Base-by-base conservation (phyloP, 345 rosid genomes). In the Arabidopsis thaliana region DNA sequence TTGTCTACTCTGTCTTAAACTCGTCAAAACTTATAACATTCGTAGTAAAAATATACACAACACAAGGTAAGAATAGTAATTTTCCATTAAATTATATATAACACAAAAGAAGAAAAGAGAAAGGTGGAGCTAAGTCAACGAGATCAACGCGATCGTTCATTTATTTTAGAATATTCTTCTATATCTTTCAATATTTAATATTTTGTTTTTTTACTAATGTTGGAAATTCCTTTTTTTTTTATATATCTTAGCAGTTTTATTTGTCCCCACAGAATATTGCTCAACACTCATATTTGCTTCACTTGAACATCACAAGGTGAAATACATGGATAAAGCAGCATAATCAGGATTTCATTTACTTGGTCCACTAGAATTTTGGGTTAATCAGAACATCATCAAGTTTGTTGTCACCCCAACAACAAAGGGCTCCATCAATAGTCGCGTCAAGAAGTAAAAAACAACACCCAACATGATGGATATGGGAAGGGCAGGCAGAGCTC, bases 401-500 rank as follows among this genome's bases (percentile, higher is more conserved):
- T 90, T 90, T 56, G 98, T 87, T 7, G 96, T 69, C 52, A 81
- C 75, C 63, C 97, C 93, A 10, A 94, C 97, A 64, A 94, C 81
- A 77, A 90, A 91, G 22, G 99, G 97, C 75, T 94, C 99, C 96
- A 94, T 87, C 79, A 92, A 76, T 66, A 94, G 79, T 69, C 97
- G 84, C 38, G 97, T 94, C 86, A 92, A 83, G 89, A 94, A 94
- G 85, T 94, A 94, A 76, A 94, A 94, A 61, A 89, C 42, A 59
- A 92, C 86, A 46, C 98, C 98, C 68, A 94, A 67, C 60, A 89
- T 65, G 74, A 94, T 91, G 7, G 98, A 94, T 63, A 94, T 88
- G 9, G 98, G 98, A 65, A 94, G 98, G 24, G 98, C 98, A 16
- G 98, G 97, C 67, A 94, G 81, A 72, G 98, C 98, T 78, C 78